phyloP scores from a whole-genome alignment of 257 asterid species.

The Thymus mandschuricus region DNA sequence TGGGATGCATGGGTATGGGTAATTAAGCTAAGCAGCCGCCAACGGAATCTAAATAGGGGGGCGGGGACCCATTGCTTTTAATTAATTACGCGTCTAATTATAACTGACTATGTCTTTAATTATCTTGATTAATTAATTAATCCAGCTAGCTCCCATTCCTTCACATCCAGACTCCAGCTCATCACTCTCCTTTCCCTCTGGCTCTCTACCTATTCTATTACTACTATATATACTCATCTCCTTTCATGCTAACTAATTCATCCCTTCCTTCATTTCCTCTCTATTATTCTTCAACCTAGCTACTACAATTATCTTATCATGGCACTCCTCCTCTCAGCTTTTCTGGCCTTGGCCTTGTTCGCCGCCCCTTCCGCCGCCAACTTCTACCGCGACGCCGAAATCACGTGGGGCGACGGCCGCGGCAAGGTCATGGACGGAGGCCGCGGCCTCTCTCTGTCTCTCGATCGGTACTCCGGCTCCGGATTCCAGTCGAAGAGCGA shows the following conservation, averaged over 20 bases:
- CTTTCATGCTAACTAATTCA: too few relatives aligned
- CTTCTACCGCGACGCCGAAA: conserved; percentile 41
- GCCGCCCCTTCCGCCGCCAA: conserved; percentile 28
- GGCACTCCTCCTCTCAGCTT: not conserved
- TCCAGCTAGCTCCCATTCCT: too few relatives aligned
- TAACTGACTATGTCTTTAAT: too few relatives aligned
- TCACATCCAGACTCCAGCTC: too few relatives aligned
- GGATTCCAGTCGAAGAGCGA: conserved; percentile 32
- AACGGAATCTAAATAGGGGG: not conserved
- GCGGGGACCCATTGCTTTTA: not conserved
- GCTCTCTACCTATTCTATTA: too few relatives aligned
- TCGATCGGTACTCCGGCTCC: conserved; percentile 24
- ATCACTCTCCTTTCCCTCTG: too few relatives aligned
- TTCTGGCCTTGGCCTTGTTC: conserved; percentile 9
- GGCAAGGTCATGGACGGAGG: conserved; percentile 45
- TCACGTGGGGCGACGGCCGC: conserved; percentile 46
- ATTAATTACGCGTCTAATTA: not conserved
- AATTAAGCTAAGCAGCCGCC: not conserved
- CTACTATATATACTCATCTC: too few relatives aligned
- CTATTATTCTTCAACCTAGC: too few relatives aligned
- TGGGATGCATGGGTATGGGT: too few relatives aligned
- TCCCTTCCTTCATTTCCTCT: too few relatives aligned
- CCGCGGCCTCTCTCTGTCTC: conserved; percentile 32
- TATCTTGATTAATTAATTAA: too few relatives aligned
- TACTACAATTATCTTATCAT: not conserved